Evolutionary conservation across 768 basidiomycete species (phyloP).

Genomic region (Leccinum disarticulatum): DNA sequence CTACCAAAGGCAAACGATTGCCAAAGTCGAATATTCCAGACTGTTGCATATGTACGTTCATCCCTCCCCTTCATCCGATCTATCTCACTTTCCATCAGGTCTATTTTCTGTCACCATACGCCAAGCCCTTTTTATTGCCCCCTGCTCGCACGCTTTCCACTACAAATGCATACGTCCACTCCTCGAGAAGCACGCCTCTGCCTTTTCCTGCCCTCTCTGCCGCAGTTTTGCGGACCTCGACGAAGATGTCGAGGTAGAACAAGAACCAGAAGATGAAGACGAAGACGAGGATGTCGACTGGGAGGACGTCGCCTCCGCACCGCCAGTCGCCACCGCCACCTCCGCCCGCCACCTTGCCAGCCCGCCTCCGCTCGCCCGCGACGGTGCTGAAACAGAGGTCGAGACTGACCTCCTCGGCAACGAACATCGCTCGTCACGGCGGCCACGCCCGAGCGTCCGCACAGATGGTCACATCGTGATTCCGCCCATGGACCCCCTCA

Average conservation of each 20-base stretch:
- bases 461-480: slow-evolving; percentile 25
- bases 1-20: slow-evolving; percentile 25
- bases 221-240: slow-evolving; percentile 94
- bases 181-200: slow-evolving; percentile 83
- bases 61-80: not conserved
- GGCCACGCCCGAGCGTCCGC: slow-evolving; percentile 27
- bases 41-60: slow-evolving; percentile 85
- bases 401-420: slow-evolving; percentile 25
- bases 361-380: slow-evolving; percentile 25
- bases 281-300: slow-evolving; percentile 28
- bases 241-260: slow-evolving; percentile 85
- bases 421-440: slow-evolving; percentile 11
- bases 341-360: slow-evolving; percentile 21
- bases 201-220: slow-evolving; percentile 94
- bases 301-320: slow-evolving; percentile 15
- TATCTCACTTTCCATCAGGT: slow-evolving; percentile 34
- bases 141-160: slow-evolving; percentile 95
- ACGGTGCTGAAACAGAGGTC: slow-evolving; percentile 36
- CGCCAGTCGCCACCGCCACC: not conserved
- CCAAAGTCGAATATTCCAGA: slow-evolving; percentile 60
- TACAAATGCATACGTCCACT: slow-evolving; percentile 97
- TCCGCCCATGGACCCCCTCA: slow-evolving; percentile 7
- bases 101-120: slow-evolving; percentile 89
- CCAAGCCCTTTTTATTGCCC: slow-evolving; percentile 96
- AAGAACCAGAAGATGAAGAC: slow-evolving; percentile 33